Percentiles rank a stretch among this genome's conserved stretches.
These are phyloP conservation scores for Fusarium solani-melongenae DNA, from an alignment of 2,329 filamentous ascomycete genomes.

Conservation along the genomic window DNA sequence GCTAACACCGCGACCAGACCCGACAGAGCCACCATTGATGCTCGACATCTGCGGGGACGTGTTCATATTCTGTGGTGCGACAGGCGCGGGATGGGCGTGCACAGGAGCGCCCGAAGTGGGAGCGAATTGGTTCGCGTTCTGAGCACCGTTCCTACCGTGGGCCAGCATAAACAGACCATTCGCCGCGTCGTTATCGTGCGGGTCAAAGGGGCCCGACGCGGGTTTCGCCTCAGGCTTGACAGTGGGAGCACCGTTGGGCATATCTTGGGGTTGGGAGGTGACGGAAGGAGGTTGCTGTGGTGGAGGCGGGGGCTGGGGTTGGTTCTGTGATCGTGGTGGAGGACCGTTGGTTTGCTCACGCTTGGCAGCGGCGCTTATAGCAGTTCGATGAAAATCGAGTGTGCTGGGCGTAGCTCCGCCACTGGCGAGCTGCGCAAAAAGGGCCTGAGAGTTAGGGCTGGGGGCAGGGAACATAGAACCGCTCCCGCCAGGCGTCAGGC, in stretches of 20 bases:
- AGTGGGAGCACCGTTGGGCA: slow-evolving; percentile 52
- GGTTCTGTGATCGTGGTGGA: slow-evolving; percentile 41
- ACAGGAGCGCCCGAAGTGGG: slow-evolving; percentile 57
- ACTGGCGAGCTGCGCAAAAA: slow-evolving; percentile 82
- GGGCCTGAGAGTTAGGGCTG: slow-evolving; percentile 85
- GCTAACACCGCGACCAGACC: slow-evolving; percentile 67
- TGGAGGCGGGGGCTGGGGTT: slow-evolving; percentile 51
- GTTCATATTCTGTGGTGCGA: slow-evolving; percentile 50
- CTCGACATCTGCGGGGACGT: slow-evolving; percentile 63
- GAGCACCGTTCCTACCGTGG: slow-evolving; percentile 71
- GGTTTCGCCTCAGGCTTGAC: slow-evolving; percentile 63
- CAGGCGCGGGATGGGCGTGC: slow-evolving; percentile 60
- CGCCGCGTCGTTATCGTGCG: slow-evolving; percentile 93
- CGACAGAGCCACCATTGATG: slow-evolving; percentile 59
- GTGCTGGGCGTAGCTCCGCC: slow-evolving; percentile 90
- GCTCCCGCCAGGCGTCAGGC: slow-evolving; percentile 91
- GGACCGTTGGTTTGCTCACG: slow-evolving; percentile 58
- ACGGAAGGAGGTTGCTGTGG: slow-evolving; percentile 41
- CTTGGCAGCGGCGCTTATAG: slow-evolving; percentile 81
- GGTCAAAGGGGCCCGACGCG: slow-evolving; percentile 77
- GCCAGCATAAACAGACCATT: slow-evolving; percentile 95
- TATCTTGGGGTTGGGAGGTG: slow-evolving; percentile 68
- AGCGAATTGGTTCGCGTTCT: slow-evolving; percentile 61
- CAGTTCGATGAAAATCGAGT: slow-evolving; percentile 93
- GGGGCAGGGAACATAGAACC: slow-evolving; percentile 97